Evolutionary conservation across 2,329 filamentous ascomycete species (phyloP), one percentile per base, ranked within the genome.

Genomic region (Cryphonectria naterciae): DNA sequence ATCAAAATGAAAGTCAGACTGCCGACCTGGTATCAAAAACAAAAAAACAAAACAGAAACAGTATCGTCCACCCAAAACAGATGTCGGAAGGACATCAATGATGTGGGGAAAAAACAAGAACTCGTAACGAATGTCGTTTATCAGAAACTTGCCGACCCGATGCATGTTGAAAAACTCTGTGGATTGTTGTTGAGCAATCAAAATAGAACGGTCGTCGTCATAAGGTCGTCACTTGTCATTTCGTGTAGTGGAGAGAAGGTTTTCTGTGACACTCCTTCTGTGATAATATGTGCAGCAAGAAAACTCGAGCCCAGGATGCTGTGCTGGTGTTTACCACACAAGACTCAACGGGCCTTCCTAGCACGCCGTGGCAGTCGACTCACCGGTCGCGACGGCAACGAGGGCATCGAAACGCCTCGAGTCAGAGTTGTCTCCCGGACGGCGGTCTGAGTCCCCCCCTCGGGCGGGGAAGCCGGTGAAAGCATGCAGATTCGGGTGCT

Each of bases 381-480:
- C 88, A 72, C 85, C 86, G 2, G 89, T 90, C 5, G 89, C 89
- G 58, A 90, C 88, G 6, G 89, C 88, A n/a, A 91, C 89, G 11
- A 91, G 83, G 35, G 89, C 87, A 72, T 91, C 87, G 6, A 91
- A 79, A 54, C 88, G 82, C 65, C 84, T 81, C 85, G 87, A 85
- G 56, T 82, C 74, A 70, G 81, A 65, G 72, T 79, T 79, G 6
- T 79, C 78, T 62, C 80, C 79, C 1, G 10, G 32, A 8, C 56
- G 67, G 28, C 67, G 67, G 1, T 68, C 72, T 4, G 75, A 75
- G 25, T 76, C 74, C 17, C 81, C 74, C 17, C 81, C 79, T 66
- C 83, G 77, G 19, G 78, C 77, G 1, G 86, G 86, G 61, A 88
- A 88, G 0, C 85, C 85, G 35, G 83, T 79, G 71, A 88, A 88